A percentile compares a stretch with the other conserved stretches of the same genome.
phyloP scores from a whole-genome alignment of 106 monocot genomes.

The Platanthera guangdongensis region DNA sequence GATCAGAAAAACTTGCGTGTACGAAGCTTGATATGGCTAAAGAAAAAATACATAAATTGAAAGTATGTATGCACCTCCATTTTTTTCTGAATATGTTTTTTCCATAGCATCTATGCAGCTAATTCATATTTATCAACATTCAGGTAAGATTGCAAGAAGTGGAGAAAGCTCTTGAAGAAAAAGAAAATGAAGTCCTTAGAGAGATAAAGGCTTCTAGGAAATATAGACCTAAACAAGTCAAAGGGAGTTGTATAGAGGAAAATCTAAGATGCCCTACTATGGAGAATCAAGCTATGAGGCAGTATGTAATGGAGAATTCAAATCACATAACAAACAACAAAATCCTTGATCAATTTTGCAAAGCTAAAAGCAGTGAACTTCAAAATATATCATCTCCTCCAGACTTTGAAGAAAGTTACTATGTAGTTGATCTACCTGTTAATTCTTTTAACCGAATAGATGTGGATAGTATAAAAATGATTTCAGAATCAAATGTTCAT shows the following conservation, averaged over 20 bases:
- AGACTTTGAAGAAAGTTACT: constrained; percentile 9
- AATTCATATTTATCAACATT: neutral
- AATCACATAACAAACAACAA: constrained; percentile 4
- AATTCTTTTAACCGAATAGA: constrained; percentile 18
- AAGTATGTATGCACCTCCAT: constrained; percentile 21
- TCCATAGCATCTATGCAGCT: neutral
- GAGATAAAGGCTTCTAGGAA: constrained; percentile 39
- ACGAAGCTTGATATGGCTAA: constrained; percentile 69
- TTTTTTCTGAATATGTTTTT: neutral
- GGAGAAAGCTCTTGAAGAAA: constrained; percentile 59
- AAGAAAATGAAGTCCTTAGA: constrained; percentile 50
- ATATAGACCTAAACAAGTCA: constrained; percentile 16
- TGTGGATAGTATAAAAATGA: constrained; percentile 11
- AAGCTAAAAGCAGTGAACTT: constrained; percentile 1
- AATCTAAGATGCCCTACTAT: neutral
- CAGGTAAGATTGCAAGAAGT: constrained; percentile 66
- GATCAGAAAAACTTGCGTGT: constrained; percentile 53
- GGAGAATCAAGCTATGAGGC: constrained; percentile 13
- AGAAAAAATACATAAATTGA: constrained; percentile 73
- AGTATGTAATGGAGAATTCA: neutral
- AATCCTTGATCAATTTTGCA: neutral
- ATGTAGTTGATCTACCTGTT: constrained; percentile 24
- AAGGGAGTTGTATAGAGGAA: neutral
- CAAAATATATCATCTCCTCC: constrained; percentile 11
- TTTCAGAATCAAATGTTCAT: constrained; percentile 12